Base-by-base conservation (phyloP, 2,329 filamentous ascomycete genomes). In the Colletotrichum graminicola region DNA sequence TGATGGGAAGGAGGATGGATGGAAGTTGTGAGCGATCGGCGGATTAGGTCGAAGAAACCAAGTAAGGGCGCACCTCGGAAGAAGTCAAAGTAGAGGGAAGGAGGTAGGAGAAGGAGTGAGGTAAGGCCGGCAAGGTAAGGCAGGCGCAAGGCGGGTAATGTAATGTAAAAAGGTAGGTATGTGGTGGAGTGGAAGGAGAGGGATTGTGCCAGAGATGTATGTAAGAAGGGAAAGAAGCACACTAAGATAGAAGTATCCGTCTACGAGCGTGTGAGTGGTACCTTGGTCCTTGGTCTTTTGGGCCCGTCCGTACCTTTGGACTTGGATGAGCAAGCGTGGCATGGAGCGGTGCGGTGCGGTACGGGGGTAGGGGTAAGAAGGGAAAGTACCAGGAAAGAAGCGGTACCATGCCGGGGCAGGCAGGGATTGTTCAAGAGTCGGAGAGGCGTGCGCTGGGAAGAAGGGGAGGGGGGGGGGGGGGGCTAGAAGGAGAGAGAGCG, bases 141-240 rank as follows among this genome's bases (percentile, higher is more conserved):
- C 59, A 62, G 59, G 59, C 59, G 63, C 67, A 62, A 61, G 63
- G 67, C 49, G 67, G 67, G 67, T 67, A 67, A 71, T 67, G 67
- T 71, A 71, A 71, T 71, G 67, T 71, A 60, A 61, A 71, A 41
- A 52, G 49, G 47, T 54, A 63, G 61, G 34, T 36, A 51, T 62
- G 54, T 36, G 36, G 67, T 70, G 67, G 67, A 66, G 62, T 54
- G 54, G 55, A 41, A 60, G 55, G 55, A 39, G 67, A 55, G 62
- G 67, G 67, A 70, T 70, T 64, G 67, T 65, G 62, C 62, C 67
- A 70, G 59, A 69, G 66, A 67, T 67, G 66, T 57, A 70, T 66
- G 67, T 66, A 61, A 66, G 62, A 66, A 69, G 49, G 59, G 63
- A 60, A 59, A 63, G 54, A 54, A 65, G 52, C 43, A 68, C 60